These are phyloP conservation scores for Macrocystidia cucumis DNA, from an alignment of 1,284 basidiomycete genomes.

Conservation along the genomic window DNA sequence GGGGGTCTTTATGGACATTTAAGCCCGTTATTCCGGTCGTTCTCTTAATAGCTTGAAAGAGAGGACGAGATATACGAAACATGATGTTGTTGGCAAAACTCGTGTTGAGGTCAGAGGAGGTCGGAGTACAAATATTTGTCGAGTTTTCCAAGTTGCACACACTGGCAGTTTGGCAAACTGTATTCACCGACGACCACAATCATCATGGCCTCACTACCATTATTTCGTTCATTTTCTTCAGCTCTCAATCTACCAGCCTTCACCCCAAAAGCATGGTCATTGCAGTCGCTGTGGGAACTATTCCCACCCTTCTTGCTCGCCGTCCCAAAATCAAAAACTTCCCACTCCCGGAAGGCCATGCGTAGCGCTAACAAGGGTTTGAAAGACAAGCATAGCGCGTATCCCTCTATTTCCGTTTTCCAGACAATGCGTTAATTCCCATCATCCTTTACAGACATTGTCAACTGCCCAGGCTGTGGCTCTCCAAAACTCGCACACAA, in stretches of 20 bases:
- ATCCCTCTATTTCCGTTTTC: neutral
- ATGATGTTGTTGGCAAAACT: constrained; percentile 34
- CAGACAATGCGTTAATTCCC: no score
- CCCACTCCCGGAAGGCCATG: constrained; percentile 95
- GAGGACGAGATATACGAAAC: constrained; percentile 74
- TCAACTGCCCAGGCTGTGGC: constrained; percentile 90
- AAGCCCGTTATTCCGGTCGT: constrained; percentile 79
- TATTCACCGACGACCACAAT: no score
- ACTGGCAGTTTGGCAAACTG: constrained; percentile 2
- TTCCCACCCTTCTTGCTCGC: constrained; percentile 87
- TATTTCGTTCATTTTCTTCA: constrained; percentile 21
- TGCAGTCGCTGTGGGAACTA: constrained; percentile 66
- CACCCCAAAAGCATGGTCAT: constrained; percentile 35
- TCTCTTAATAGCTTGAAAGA: constrained; percentile 61
- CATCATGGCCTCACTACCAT: no score
- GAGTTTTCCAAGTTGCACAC: constrained; percentile 5
- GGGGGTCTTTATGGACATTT: constrained; percentile 68
- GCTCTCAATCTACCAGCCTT: constrained; percentile 26
- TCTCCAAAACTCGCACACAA: constrained; percentile 85
- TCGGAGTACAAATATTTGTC: constrained; percentile 30
- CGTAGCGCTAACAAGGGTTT: constrained; percentile 90
- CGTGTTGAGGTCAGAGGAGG: constrained; percentile 9
- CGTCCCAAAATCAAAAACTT: constrained; percentile 92
- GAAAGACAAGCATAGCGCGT: constrained; percentile 88
- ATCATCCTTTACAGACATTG: constrained; percentile 58